Base-by-base conservation (phyloP, 1,284 basidiomycete genomes). In the Peniophora sp. region DNA sequence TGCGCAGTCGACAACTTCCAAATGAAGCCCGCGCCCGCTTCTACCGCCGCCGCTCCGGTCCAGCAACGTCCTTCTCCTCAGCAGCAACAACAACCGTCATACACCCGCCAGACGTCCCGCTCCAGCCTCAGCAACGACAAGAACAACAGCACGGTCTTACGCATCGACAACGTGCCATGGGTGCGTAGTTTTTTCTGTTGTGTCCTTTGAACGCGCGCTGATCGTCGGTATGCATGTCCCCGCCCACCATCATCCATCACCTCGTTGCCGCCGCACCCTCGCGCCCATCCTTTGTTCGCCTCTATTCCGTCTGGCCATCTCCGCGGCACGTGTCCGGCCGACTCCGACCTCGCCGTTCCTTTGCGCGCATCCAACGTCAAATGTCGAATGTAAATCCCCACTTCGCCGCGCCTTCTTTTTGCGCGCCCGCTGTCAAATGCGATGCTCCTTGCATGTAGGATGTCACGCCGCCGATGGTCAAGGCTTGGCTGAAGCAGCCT, bases 151-250 rank as follows among this genome's bases (percentile, higher is more conserved):
- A 73, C 81, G 36, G 86, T 91, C 15, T 71, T 91, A 47, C 73
- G 88, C 22, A 85, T 91, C 57, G 88, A 90, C 60, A 90, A 91
- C 57, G 86, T 90, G 50, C 88, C 88, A 48, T 91, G 88, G 88
- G 86, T 88, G 62, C 42, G 81, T 67, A 22, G 39, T 56, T 5
- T 27, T 48, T n/a, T 15, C 32, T 23, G 14, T 47, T 24, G 43
- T 6, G 8, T 8, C 47, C 3, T n/a, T 49, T 36, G 10, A 20
- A 11, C 12, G 18, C 23, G 24, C 37, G 37, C 37, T 41, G 18
- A 41, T 20, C 27, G 27, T 32, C 27, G 27, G 27, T 32, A 32
- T 32, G 27, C 27, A 32, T 32, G 5, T 32, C 5, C 12, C n/a
- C n/a, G n/a, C n/a, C n/a, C n/a, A n/a, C n/a, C n/a, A 6, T 32